Percentiles rank a stretch among this genome's conserved stretches.
These are phyloP conservation scores for Nicotiana obtusifolia DNA, from an alignment of 257 asterid species.

Conservation along the genomic window DNA sequence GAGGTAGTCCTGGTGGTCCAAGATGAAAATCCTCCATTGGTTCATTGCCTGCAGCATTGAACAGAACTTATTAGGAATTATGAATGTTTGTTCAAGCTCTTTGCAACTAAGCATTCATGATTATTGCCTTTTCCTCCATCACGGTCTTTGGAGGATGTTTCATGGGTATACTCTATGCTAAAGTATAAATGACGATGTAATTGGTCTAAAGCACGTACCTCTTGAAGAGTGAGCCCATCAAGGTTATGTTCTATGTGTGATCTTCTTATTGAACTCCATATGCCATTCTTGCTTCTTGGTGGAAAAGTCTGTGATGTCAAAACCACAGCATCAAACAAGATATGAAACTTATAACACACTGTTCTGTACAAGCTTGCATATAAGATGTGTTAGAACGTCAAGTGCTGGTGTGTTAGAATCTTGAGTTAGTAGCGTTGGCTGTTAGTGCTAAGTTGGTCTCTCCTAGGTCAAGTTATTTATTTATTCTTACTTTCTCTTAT, in stretches of 20 bases:
- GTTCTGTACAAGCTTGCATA: not conserved
- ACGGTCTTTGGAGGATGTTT: not conserved
- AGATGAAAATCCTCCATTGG: conserved; percentile 40
- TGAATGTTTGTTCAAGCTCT: not conserved
- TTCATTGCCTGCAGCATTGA: conserved; percentile 37
- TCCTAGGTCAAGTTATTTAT: too few relatives aligned
- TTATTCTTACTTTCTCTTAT: too few relatives aligned
- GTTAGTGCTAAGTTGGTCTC: too few relatives aligned
- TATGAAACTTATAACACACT: not conserved
- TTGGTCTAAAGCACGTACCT: conserved; percentile 19
- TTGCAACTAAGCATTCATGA: not conserved
- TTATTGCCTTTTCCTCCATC: not conserved
- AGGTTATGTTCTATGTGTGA: conserved; percentile 37
- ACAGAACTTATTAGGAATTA: not conserved
- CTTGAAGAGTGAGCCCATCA: conserved; percentile 37
- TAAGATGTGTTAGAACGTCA: too few relatives aligned
- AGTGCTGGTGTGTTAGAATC: too few relatives aligned
- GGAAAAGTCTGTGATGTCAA: conserved; percentile 32
- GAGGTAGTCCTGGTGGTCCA: conserved; percentile 51
- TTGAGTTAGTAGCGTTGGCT: too few relatives aligned
- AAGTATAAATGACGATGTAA: not conserved
- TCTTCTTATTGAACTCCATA: conserved; percentile 26
- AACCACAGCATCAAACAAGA: not conserved
- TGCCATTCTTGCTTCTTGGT: conserved; percentile 33
- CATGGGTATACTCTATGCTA: not conserved